Percentiles rank a stretch among this genome's conserved stretches.
phyloP scores from a whole-genome alignment of 2,329 filamentous ascomycete species.

The Coniochaeta sp. region DNA sequence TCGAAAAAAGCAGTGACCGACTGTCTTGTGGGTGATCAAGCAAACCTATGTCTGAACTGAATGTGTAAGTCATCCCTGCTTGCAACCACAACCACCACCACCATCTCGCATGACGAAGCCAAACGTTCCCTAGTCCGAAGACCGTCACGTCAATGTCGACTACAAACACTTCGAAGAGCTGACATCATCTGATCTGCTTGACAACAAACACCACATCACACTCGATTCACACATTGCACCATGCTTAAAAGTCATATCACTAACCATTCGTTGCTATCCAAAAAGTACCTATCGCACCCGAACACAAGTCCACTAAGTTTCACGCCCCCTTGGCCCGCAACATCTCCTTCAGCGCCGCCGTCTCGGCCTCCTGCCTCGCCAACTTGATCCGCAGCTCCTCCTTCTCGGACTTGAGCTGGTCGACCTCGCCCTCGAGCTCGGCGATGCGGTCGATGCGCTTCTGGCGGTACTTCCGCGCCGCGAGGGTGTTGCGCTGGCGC shows the following conservation, averaged over 20 bases:
- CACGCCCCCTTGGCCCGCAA: conserved; percentile 8
- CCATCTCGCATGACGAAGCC: background rate
- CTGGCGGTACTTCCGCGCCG: conserved; percentile 56
- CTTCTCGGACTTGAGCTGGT: conserved; percentile 43
- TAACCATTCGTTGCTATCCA: background rate
- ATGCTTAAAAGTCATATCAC: background rate
- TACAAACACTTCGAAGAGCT: conserved; percentile 3
- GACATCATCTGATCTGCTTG: conserved; percentile 2
- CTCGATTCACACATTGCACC: background rate
- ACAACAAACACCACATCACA: background rate
- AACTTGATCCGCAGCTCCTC: conserved; percentile 50
- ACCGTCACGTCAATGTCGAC: background rate
- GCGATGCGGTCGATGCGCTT: conserved; percentile 54
- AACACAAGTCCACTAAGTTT: background rate
- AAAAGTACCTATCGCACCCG: too few relatives aligned
- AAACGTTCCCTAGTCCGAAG: conserved; percentile 2
- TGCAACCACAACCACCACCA: background rate
- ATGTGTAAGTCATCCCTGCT: background rate
- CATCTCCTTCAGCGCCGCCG: conserved; percentile 44
- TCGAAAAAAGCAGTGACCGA: too few relatives aligned
- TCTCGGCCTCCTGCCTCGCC: conserved; percentile 52
- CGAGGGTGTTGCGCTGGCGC: conserved; percentile 55
- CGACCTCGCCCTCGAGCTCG: conserved; percentile 47
- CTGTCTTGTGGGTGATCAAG: too few relatives aligned
- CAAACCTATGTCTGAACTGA: too few relatives aligned